Evolutionary conservation across 805 yeast species (phyloP).

Genomic region (Babjeviella inositovora): DNA sequence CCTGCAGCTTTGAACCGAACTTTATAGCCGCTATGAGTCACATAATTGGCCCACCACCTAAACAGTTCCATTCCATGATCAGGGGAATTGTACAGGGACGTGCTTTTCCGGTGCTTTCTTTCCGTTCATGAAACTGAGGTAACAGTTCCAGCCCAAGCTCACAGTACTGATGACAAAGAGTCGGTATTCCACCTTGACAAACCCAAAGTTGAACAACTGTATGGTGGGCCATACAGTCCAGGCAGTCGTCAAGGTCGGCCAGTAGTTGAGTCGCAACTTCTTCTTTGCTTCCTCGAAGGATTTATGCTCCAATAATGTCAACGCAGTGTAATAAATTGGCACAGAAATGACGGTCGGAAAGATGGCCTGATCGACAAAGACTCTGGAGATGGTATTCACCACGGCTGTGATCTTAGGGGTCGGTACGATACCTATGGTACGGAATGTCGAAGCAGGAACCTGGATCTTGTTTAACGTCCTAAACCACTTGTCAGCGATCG

Average conservation of each 20-base stretch:
- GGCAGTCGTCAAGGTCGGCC: slow-evolving; percentile 56
- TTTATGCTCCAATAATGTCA: slow-evolving; percentile 51
- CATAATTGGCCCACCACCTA: no score
- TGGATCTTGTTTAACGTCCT: slow-evolving; percentile 25
- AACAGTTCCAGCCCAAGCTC: slow-evolving; percentile 77
- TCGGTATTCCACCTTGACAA: slow-evolving; percentile 60
- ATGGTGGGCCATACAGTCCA: slow-evolving; percentile 89
- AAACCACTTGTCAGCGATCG: slow-evolving; percentile 64
- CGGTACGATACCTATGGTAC: no score
- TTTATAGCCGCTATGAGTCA: no score
- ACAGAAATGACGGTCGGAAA: slow-evolving; percentile 75
- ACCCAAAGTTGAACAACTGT: slow-evolving; percentile 61
- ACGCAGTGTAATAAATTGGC: slow-evolving; percentile 52
- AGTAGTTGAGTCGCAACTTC: slow-evolving; percentile 34
- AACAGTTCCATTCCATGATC: no score
- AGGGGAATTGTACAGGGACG: no score
- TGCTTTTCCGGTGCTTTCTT: no score
- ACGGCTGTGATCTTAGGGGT: no score
- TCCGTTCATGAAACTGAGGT: slow-evolving; percentile 46
- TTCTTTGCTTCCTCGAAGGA: slow-evolving; percentile 16
- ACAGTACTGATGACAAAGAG: slow-evolving; percentile 53
- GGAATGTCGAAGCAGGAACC: slow-evolving; percentile 15
- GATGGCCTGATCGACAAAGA: slow-evolving; percentile 51
- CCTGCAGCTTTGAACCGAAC: no score
- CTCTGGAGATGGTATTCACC: slow-evolving; percentile 28